Conservation (phyloP, 2,329 filamentous ascomycete genomes). For the Fusarium sp. region DNA sequence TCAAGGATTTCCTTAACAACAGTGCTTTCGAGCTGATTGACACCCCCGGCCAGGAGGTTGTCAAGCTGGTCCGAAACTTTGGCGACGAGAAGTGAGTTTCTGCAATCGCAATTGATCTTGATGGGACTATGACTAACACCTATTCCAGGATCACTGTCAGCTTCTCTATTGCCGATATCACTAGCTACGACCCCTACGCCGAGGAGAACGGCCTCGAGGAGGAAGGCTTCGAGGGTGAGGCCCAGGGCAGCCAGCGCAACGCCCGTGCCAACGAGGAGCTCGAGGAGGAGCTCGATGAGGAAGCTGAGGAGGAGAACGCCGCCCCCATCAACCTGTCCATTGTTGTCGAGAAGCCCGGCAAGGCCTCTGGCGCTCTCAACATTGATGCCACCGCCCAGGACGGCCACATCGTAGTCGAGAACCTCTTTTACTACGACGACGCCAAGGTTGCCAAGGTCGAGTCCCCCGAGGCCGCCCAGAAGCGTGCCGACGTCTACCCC, state of each 20-base stretch:
- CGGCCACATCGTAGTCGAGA: constrained; percentile 87
- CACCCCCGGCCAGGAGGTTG: constrained; percentile 84
- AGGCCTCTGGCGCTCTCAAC: constrained; percentile 77
- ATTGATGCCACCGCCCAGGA: constrained; percentile 90
- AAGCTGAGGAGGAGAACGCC: constrained; percentile 64
- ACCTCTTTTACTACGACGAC: constrained; percentile 88
- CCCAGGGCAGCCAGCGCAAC: constrained; percentile 62
- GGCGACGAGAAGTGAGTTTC: constrained; percentile 84
- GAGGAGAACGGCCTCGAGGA: constrained; percentile 55
- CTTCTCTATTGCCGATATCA: constrained; percentile 58
- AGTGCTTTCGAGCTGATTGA: constrained; percentile 87
- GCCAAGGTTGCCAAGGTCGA: constrained; percentile 80
- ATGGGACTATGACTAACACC: constrained; percentile 30
- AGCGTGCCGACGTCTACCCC: constrained; percentile 82
- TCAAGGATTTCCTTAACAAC: constrained; percentile 90
- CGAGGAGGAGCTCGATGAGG: constrained; percentile 58
- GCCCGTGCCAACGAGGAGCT: constrained; percentile 53
- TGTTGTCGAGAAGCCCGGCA: constrained; percentile 86
- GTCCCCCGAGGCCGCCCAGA: constrained; percentile 80
- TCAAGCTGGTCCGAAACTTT: constrained; percentile 83
- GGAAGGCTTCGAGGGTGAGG: constrained; percentile 54
- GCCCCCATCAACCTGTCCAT: constrained; percentile 88
- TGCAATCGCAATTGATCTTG: background rate
- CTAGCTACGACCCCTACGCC: constrained; percentile 54
- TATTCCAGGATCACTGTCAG: constrained; percentile 55